phyloP scores from a whole-genome alignment of 441 rosid genomes.

The Flueggea neowawraea region DNA sequence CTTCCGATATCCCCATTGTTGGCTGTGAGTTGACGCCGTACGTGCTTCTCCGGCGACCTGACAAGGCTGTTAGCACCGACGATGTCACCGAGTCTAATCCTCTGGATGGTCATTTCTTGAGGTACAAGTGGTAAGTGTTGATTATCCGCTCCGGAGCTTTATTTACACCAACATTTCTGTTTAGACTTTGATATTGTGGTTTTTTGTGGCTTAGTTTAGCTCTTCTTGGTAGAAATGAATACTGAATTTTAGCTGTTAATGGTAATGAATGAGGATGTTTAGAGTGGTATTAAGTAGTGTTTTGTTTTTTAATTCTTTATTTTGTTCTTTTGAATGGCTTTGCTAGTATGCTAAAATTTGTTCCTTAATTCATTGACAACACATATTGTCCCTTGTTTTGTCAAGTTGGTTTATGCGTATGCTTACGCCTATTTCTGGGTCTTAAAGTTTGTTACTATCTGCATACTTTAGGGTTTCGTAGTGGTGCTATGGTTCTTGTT shows the following conservation, averaged over 20 bases:
- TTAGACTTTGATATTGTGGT: too few species aligned
- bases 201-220: too few species aligned
- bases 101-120: conserved; percentile 80
- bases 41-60: conserved; percentile 83
- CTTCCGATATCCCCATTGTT: conserved; percentile 97
- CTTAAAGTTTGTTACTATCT: not conserved
- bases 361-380: too few species aligned
- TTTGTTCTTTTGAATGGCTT: too few species aligned
- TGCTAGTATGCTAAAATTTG: too few species aligned
- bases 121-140: conserved; percentile 79
- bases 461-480: not conserved
- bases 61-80: conserved; percentile 55
- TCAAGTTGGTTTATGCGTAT: not conserved
- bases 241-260: too few species aligned
- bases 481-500: not conserved
- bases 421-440: not conserved
- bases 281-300: too few species aligned
- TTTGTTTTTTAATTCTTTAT: too few species aligned
- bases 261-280: too few species aligned
- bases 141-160: not conserved
- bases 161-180: too few species aligned
- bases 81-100: conserved; percentile 95
- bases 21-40: conserved; percentile 99
- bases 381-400: not conserved
- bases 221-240: too few species aligned